These are phyloP conservation scores for Spizellomyces punctatus DNA, from an alignment of 192 early-diverging fungal genomes.

Conservation along the genomic window DNA sequence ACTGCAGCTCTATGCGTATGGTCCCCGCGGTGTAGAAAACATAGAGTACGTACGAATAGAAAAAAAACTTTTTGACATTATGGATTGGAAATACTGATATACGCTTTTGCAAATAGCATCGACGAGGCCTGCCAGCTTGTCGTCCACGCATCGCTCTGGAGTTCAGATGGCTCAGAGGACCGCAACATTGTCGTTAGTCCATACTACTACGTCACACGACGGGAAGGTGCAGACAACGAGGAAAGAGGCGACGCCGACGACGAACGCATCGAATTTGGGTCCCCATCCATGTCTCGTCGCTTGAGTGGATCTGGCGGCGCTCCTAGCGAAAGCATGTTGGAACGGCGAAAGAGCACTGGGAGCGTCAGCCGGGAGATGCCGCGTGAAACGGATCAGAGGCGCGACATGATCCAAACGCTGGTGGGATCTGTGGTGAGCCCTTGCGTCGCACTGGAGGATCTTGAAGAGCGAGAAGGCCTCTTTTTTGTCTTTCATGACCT, in stretches of 20 bases:
- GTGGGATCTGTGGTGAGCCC: constrained; percentile 30
- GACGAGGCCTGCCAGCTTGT: constrained; percentile 22
- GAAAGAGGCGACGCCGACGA: background rate
- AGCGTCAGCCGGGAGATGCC: background rate
- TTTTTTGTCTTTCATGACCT: constrained; percentile 58
- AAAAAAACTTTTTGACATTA: background rate
- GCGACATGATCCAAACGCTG: constrained; percentile 34
- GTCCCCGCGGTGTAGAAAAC: background rate
- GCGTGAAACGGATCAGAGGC: background rate
- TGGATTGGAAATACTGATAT: background rate
- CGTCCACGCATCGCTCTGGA: constrained; percentile 29
- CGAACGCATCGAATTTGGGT: background rate
- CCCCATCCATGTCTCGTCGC: too few species aligned
- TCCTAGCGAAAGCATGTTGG: background rate
- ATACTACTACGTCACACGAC: constrained; percentile 29
- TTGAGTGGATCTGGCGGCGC: too few species aligned
- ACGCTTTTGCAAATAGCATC: background rate
- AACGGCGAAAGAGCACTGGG: constrained; percentile 5
- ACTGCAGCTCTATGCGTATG: constrained; percentile 8
- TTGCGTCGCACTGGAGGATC: constrained; percentile 29
- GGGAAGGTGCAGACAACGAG: background rate
- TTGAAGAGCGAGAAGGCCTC: constrained; percentile 32
- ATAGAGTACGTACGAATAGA: background rate
- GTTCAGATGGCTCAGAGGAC: constrained; percentile 23
- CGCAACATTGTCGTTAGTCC: constrained; percentile 29